Conservation (phyloP, 2,329 filamentous ascomycete genomes). For the Colletotrichum chrysophilum region DNA sequence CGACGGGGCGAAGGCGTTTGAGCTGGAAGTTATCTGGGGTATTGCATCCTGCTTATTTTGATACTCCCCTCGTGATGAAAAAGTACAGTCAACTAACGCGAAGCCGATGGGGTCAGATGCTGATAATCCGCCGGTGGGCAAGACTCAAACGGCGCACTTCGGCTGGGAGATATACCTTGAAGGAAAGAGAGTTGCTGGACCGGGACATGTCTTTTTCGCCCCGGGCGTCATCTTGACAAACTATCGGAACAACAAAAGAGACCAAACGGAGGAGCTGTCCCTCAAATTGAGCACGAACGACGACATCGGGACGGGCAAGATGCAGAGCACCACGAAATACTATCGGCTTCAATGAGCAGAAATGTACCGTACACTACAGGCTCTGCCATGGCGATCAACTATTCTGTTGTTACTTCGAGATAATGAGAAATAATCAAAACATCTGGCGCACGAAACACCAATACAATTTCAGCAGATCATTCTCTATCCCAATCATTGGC, state of each 20-base stretch:
- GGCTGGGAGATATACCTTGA: not conserved
- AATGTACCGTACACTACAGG: not conserved
- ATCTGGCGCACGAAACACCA: too few relatives aligned
- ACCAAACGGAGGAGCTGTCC: fast-evolving
- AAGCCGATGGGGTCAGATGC: not conserved
- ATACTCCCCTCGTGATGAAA: too few relatives aligned
- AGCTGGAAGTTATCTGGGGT: not conserved
- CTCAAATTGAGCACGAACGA: fast-evolving
- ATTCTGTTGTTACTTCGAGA: too few relatives aligned
- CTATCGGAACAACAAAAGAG: not conserved
- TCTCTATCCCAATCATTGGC: too few relatives aligned
- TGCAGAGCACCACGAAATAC: not conserved
- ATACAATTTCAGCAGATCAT: too few relatives aligned
- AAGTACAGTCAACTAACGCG: not conserved
- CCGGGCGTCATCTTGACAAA: not conserved
- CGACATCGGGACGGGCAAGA: fast-evolving
- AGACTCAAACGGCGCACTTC: not conserved
- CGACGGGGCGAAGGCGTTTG: not conserved
- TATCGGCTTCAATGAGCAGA: not conserved
- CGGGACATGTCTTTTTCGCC: not conserved
- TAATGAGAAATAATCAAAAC: too few relatives aligned
- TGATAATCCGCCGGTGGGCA: not conserved
- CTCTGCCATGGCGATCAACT: too few relatives aligned
- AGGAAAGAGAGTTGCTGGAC: not conserved
- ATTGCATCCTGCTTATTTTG: too few relatives aligned